These are phyloP conservation scores for Malus orientalis DNA, from an alignment of 306 rosid species.

Conservation along the genomic window DNA sequence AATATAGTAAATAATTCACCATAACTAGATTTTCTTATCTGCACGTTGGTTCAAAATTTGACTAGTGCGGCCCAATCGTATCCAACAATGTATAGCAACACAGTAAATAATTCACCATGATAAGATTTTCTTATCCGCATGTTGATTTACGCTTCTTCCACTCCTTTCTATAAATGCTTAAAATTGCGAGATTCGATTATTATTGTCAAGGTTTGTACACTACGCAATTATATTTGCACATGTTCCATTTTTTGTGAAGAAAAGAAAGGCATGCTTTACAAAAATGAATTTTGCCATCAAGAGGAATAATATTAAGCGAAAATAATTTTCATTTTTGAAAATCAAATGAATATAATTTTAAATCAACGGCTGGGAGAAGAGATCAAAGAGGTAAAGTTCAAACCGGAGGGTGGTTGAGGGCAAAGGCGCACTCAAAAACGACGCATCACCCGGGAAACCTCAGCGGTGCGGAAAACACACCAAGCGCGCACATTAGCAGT, in stretches of 20 bases:
- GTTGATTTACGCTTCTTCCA: background rate
- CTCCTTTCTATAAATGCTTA: background rate
- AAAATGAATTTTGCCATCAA: background rate
- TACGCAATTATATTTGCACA: too few relatives aligned
- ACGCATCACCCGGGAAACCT: conserved; percentile 17
- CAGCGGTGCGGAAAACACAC: background rate
- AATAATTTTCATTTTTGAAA: background rate
- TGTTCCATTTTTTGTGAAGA: background rate
- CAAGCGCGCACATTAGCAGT: background rate
- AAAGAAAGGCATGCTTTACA: background rate
- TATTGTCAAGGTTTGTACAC: background rate
- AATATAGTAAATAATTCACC: background rate
- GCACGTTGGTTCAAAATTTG: background rate
- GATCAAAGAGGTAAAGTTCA: background rate
- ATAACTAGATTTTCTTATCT: background rate
- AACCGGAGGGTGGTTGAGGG: background rate
- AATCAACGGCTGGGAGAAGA: background rate
- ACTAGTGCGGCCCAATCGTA: background rate
- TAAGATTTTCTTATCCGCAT: background rate
- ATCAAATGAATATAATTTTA: background rate
- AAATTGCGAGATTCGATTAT: background rate
- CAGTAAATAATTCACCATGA: background rate
- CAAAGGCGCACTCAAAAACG: background rate
- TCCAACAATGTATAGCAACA: background rate
- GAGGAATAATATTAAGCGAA: background rate